Evolutionary conservation across 768 basidiomycete species (phyloP).

Genomic region (Leucocoprinus sp.): DNA sequence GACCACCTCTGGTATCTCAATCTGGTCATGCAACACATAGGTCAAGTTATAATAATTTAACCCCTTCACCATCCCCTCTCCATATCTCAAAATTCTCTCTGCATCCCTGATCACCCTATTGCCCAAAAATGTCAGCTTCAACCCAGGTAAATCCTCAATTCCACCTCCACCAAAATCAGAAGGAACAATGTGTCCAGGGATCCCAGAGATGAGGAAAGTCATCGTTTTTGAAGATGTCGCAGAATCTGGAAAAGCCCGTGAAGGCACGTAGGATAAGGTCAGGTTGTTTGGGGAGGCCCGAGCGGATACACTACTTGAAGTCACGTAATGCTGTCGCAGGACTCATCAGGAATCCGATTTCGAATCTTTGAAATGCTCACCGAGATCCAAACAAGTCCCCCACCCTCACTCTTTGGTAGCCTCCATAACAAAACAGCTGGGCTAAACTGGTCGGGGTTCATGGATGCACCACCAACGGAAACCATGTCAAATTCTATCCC

Average conservation of each 20-base stretch:
- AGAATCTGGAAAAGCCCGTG: conserved; percentile 18
- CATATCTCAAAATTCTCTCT: conserved; percentile 16
- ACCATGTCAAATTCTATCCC: conserved; percentile 20
- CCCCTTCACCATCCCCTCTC: conserved; percentile 16
- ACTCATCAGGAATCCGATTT: background rate
- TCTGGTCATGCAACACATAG: conserved; percentile 5
- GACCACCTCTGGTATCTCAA: conserved; percentile 12
- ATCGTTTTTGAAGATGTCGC: conserved; percentile 14
- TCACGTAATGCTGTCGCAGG: conserved; percentile 18
- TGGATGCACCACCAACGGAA: conserved; percentile 21
- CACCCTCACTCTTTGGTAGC: conserved; percentile 8
- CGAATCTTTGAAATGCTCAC: conserved; percentile 11
- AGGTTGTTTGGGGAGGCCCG: conserved; percentile 15
- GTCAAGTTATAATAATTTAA: conserved; percentile 23
- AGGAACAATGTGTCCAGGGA: conserved; percentile 14
- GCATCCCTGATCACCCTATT: conserved; percentile 14
- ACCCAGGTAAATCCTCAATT: conserved; percentile 15
- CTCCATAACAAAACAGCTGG: conserved; percentile 21
- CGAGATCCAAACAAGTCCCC: conserved; percentile 17
- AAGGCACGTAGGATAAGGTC: conserved; percentile 20
- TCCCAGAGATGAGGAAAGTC: conserved; percentile 21
- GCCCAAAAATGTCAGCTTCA: conserved; percentile 13
- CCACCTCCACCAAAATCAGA: conserved; percentile 17
- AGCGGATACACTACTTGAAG: conserved; percentile 19
- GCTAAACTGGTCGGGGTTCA: conserved; percentile 17